Evolutionary conservation across 2,329 filamentous ascomycete genomes (phyloP), one percentile per base, ranked within the genome.

Genomic region (Fusarium multiceps): DNA sequence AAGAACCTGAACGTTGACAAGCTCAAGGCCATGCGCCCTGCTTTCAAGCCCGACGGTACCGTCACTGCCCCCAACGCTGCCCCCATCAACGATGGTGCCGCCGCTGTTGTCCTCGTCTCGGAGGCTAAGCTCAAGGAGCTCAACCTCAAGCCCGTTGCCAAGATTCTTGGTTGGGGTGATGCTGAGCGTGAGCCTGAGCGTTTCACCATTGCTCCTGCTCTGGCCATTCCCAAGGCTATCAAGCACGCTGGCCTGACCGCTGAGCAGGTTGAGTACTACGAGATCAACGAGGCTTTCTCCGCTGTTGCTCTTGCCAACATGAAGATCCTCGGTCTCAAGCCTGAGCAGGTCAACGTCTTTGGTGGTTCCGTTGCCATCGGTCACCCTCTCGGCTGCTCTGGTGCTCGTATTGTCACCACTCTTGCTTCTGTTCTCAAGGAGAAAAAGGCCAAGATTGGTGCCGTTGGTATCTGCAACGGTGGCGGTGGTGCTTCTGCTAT

Each of bases 281-380:
- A 99, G 87, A 98, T 99, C 87, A 99, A 99, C 86, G 96, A 99
- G 86, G 96, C 96, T 43, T 99, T 99, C 86, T 96, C 93, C 69
- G 96, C 97, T 51, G 96, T 99, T 69, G 93, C 96, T 41, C 88
- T 99, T 55, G 94, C 96, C 73, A 99, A 99, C 86, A 90, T 97
- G 84, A 97, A 99, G 88, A 82, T 98, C 58, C 89, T 99, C 42
- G 87, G 86, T 67, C 84, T 99, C 60, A 85, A 86, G 70, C 87
- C 92, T 72, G 92, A 94, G 64, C 97, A 94, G 83, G 94, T 99
- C 79, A 99, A 99, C 84, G 85, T 98, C 59, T 95, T 94, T 78
- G 96, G 96, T 78, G 96, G 96, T 79, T 93, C 96, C 57, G 96
- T 99, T 68, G 96, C 96, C 76, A 92, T 99, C 64, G 96, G 96